Base-by-base conservation (phyloP, 2,329 filamentous ascomycete genomes). In the Fusarium stilboides region DNA sequence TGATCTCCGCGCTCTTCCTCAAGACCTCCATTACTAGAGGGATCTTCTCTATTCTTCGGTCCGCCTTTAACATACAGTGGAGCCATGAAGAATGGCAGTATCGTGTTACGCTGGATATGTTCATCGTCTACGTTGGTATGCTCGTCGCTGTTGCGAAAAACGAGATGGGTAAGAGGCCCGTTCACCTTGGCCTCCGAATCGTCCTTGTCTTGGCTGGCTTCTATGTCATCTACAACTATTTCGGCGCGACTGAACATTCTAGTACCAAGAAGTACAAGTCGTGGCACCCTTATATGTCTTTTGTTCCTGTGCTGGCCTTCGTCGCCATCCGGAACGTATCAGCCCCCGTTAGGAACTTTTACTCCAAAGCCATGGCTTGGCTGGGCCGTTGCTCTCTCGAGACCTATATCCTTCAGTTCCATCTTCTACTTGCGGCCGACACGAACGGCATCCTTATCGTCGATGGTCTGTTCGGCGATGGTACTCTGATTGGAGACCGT, bases 391-490 rank as follows among this genome's bases (percentile, higher is more conserved):
- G 83, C 60, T 86, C 86, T 0, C 80, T 89, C 3, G 88, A 90
- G 74, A 84, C 86, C 2, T 89, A 87, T 66, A 80, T 88, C 4
- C 78, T 91, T 44, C 86, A 89, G 68, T 85, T 85, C 72, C 89
- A 91, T 71, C 81, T 89, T 52, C 88, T 87, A 82, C 82, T 90
- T 14, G 86, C 86, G 2, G 86, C 84, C 6, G 87, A 90, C 70
- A 83, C 85, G 4, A 84, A 82, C 36, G 86, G 85, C 0, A 69
- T 86, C 8, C 63, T 71, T 13, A 31, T 69, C 9, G n/a, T 71
- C 22, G 66, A 54, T 22, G 45, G 37, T 15, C 59, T 62, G 34
- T 37, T 46, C 5, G 60, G 57, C 13, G 63, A 65, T 10, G 68
- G 46, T 15, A 55, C 57, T 5, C 51, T 70, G 12, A 47, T 70